A percentile compares a stretch with the other conserved stretches of the same genome.
These are phyloP conservation scores for Pluteus cervinus DNA, from an alignment of 768 basidiomycete genomes.

Conservation along the genomic window DNA sequence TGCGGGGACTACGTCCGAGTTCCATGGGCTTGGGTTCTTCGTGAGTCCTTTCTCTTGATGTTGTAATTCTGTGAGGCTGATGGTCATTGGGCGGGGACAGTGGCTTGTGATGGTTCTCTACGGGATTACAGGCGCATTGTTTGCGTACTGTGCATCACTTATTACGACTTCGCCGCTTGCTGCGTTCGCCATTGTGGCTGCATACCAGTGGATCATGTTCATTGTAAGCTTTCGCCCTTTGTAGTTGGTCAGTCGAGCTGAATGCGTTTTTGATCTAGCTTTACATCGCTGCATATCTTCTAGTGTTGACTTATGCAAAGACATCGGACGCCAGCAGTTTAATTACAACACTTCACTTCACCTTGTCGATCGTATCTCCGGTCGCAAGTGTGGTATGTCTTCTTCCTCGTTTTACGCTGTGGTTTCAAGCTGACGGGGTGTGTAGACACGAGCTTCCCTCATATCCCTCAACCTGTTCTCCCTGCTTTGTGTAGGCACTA, in stretches of 20 bases:
- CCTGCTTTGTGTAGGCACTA: constrained; percentile 57
- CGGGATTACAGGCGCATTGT: constrained; percentile 60
- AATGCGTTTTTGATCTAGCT: constrained; percentile 31
- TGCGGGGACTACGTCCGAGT: constrained; percentile 49
- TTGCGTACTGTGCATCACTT: constrained; percentile 62
- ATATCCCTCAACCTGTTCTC: constrained; percentile 79
- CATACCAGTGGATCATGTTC: constrained; percentile 68
- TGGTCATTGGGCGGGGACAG: constrained; percentile 27
- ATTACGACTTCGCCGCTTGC: constrained; percentile 60
- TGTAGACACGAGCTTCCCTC: constrained; percentile 60
- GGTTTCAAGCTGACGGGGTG: constrained; percentile 3
- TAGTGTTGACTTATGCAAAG: constrained; percentile 69
- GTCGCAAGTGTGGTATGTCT: constrained; percentile 64
- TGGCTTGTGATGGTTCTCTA: constrained; percentile 71
- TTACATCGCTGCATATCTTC: constrained; percentile 61
- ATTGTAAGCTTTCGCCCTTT: constrained; percentile 38
- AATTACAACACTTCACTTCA: constrained; percentile 66
- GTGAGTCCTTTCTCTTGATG: constrained; percentile 25
- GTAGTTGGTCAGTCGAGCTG: neutral
- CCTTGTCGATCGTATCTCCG: constrained; percentile 60
- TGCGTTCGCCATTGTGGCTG: constrained; percentile 68
- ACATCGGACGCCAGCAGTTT: constrained; percentile 44
- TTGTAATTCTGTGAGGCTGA: neutral
- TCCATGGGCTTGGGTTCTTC: constrained; percentile 63
- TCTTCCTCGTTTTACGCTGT: neutral